phyloP scores from a whole-genome alignment of 2,329 filamentous ascomycete species.

The Penicillium sp. region DNA sequence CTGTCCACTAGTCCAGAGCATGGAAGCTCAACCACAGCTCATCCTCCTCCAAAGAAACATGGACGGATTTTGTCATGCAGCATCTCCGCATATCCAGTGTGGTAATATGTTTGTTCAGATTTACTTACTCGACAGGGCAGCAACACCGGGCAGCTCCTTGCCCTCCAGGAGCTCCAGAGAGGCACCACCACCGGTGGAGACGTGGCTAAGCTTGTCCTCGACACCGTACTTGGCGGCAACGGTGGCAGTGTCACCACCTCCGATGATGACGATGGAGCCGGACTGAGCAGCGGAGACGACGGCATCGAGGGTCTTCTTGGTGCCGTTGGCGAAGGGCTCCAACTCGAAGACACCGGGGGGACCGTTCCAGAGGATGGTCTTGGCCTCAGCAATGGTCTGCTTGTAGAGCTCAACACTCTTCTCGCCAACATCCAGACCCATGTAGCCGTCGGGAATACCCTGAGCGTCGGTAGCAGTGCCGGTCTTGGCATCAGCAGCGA shows the following conservation, averaged over 20 bases:
- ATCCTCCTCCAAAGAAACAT: too few relatives aligned
- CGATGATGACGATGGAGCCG: slow-evolving; percentile 96
- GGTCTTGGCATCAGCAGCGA: slow-evolving; percentile 70
- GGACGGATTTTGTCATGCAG: too few relatives aligned
- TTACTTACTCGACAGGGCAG: slow-evolving; percentile 75
- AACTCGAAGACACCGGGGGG: slow-evolving; percentile 96
- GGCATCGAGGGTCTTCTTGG: slow-evolving; percentile 83
- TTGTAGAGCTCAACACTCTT: slow-evolving; percentile 84
- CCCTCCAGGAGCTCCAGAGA: slow-evolving; percentile 93
- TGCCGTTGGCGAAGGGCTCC: slow-evolving; percentile 83
- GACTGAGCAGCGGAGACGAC: slow-evolving; percentile 69
- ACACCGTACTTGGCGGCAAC: slow-evolving; percentile 95
- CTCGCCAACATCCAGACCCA: slow-evolving; percentile 89
- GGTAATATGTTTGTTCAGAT: too few relatives aligned
- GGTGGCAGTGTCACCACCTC: slow-evolving; percentile 94
- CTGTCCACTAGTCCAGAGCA: too few relatives aligned
- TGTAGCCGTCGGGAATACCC: slow-evolving; percentile 93
- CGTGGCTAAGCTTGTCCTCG: slow-evolving; percentile 95
- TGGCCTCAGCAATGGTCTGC: slow-evolving; percentile 71
- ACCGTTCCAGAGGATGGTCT: slow-evolving; percentile 99
- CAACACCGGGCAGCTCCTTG: slow-evolving; percentile 91
- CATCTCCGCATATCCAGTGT: too few relatives aligned
- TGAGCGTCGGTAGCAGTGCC: slow-evolving; percentile 74
- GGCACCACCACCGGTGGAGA: slow-evolving; percentile 92
- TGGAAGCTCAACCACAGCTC: too few relatives aligned